Conservation (phyloP, 2,329 filamentous ascomycete species). For the Nigrospora oryzae region DNA sequence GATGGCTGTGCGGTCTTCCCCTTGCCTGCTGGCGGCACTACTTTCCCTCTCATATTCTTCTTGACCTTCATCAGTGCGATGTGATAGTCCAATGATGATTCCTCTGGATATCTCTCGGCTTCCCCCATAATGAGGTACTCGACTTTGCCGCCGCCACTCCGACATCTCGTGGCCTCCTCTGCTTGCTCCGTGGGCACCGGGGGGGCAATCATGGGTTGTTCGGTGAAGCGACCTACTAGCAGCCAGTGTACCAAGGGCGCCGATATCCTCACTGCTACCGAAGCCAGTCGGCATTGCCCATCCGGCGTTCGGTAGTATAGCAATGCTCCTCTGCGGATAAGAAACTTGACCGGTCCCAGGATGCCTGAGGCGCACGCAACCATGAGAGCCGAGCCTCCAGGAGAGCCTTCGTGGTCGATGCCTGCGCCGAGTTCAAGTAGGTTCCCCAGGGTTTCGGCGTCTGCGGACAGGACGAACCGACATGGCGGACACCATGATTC, state of each 20-base stretch:
- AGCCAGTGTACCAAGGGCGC: conserved; percentile 4
- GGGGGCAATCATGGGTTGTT: conserved; percentile 3
- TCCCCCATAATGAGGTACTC: conserved; percentile 3
- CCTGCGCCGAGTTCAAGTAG: conserved; percentile 1
- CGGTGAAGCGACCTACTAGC: conserved; percentile 4
- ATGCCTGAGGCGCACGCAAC: conserved; percentile 1
- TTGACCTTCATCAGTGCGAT: background rate
- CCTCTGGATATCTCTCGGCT: conserved; percentile 2
- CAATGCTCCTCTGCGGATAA: conserved; percentile 3
- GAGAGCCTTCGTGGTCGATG: conserved; percentile 3
- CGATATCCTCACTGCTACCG: background rate
- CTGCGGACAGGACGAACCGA: background rate
- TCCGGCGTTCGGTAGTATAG: conserved; percentile 1
- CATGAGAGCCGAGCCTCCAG: conserved; percentile 5
- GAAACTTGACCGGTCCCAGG: conserved; percentile 1
- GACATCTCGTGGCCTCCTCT: background rate
- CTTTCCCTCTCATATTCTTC: conserved; percentile 1
- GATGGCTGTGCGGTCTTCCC: conserved; percentile 3
- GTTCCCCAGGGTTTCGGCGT: background rate
- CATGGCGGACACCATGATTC: conserved; percentile 3
- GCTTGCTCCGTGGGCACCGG: background rate
- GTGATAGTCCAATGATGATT: conserved; percentile 4
- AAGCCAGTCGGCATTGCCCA: conserved; percentile 2
- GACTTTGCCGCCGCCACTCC: conserved; percentile 4
- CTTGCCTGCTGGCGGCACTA: background rate